Conservation (phyloP, 345 rosid genomes). For the Linum lewisii region DNA sequence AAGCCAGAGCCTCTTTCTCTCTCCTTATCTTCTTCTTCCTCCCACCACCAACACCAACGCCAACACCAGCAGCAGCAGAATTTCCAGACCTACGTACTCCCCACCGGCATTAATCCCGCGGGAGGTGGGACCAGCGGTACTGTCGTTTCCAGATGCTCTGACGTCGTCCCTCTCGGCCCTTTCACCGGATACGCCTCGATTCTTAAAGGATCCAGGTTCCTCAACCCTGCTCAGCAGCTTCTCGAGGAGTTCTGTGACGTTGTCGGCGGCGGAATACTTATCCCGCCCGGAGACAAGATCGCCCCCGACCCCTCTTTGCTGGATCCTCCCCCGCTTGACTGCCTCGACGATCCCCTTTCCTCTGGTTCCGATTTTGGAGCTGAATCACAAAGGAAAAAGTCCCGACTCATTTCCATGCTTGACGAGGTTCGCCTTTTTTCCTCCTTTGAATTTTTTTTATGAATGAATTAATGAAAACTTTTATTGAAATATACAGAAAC, state of each 20-base stretch:
- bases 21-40: conserved; percentile 44
- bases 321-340: conserved; percentile 28
- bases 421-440: conserved; percentile 51
- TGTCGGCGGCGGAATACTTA: conserved; percentile 29
- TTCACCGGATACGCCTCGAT: conserved; percentile 78
- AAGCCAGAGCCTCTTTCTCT: conserved; percentile 28
- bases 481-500: no score
- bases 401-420: conserved; percentile 68
- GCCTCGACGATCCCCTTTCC: conserved; percentile 23
- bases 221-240: conserved; percentile 80
- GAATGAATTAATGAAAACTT: no score
- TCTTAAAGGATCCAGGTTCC: conserved; percentile 68
- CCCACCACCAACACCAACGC: conserved; percentile 22
- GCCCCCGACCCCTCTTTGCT: conserved; percentile 40
- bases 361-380: conserved; percentile 23
- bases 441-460: no score
- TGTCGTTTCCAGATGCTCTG: conserved; percentile 36
- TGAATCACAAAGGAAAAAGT: conserved; percentile 55
- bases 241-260: conserved; percentile 71
- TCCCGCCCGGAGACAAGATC: conserved; percentile 32
- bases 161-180: conserved; percentile 47
- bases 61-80: not conserved
- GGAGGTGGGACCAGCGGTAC: conserved; percentile 32
- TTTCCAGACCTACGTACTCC: conserved; percentile 11
- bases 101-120: conserved; percentile 12